Base-by-base conservation (phyloP, 1,284 basidiomycete species). In the Cutaneotrichosporon mucoides region DNA sequence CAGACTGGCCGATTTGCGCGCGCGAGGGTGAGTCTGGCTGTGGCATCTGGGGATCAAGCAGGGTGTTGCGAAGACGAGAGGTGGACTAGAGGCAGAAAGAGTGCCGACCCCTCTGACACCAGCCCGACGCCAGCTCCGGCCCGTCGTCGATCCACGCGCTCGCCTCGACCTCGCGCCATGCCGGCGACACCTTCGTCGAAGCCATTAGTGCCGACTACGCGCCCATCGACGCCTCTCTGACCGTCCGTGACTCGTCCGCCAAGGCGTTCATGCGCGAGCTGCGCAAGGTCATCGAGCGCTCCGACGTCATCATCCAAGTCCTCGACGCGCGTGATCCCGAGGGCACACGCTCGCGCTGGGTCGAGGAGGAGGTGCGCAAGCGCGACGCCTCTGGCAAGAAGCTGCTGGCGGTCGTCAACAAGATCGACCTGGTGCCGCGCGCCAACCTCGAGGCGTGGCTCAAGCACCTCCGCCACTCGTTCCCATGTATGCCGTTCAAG, bases 401-500 rank as follows among this genome's bases (percentile, higher is more conserved):
- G 73, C 79, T 96, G 41, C 85, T 97, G 0, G 90, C 92, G 55
- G 90, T 95, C 4, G 76, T 96, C 33, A 96, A 96, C 77, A 96
- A 96, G 81, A 89, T 95, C 62, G 92, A 97, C 75, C 84, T 99
- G 5, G 88, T 99, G 2, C 92, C 95, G 2, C 84, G 86, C 53
- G 84, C 86, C 13, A 96, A 96, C 69, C 90, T 94, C 4, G 88
- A 94, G 72, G 83, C 84, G 43, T 99, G 95, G 95, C 82, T 98
- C 24, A 86, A 86, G 61, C 85, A 95, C 74, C 84, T 99, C 5
- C 87, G 93, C 11, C 90, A 96, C 73, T 87, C 88, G 13, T 93
- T 92, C 5, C 93, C 95, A 0, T 94, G 92, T 0, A 84, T 99
- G 55, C 92, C 96, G 0, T 98, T 98, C 82, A 88, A 91, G 64